phyloP scores from a whole-genome alignment of 305 asterid genomes.

The Plantago lanceolata region DNA sequence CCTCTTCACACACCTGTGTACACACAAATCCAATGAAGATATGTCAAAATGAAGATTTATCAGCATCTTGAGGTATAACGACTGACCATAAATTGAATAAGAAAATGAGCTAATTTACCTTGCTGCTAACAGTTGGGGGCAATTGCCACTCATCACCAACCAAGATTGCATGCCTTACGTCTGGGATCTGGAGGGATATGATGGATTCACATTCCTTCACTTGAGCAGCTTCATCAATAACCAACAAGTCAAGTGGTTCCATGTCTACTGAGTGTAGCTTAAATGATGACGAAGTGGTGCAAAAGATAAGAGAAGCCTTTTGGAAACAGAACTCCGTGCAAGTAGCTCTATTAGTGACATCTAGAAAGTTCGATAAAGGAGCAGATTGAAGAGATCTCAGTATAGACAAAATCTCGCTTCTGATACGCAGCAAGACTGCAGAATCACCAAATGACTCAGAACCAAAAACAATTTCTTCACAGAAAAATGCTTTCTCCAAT shows the following conservation, averaged over 20 bases:
- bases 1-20: conserved; percentile 42
- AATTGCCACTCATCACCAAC: conserved; percentile 69
- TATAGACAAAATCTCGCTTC: conserved; percentile 32
- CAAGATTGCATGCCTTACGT: conserved; percentile 46
- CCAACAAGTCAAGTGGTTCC: conserved; percentile 43
- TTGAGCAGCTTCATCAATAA: conserved; percentile 75
- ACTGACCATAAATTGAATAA: not conserved
- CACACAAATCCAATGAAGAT: not conserved
- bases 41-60: conserved; percentile 11
- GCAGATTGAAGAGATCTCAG: conserved; percentile 34
- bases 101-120: conserved; percentile 29
- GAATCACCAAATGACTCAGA: conserved; percentile 15
- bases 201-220: conserved; percentile 62
- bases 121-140: conserved; percentile 57
- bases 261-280: conserved; percentile 33
- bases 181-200: conserved; percentile 55
- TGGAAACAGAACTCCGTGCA: conserved; percentile 38
- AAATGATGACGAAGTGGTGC: conserved; percentile 55
- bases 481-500: conserved; percentile 30
- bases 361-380: conserved; percentile 37
- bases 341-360: conserved; percentile 3
- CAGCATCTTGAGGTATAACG: too few species aligned
- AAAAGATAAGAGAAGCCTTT: conserved; percentile 48
- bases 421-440: conserved; percentile 26
- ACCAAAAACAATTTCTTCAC: not conserved